Base-by-base conservation (phyloP, 176 grass and related monocot genomes). In the Pontederia crassipes region DNA sequence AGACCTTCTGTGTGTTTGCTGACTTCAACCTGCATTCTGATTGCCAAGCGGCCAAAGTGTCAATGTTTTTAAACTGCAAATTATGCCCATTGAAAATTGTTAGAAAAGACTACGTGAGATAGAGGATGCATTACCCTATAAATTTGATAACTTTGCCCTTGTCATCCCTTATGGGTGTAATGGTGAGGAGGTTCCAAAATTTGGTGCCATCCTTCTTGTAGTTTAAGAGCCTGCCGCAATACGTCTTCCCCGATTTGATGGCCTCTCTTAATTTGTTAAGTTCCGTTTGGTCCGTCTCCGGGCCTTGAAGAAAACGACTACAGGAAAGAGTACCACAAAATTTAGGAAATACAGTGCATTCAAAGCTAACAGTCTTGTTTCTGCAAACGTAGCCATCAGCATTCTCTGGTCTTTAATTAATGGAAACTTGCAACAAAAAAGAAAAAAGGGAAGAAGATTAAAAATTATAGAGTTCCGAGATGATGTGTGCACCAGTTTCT, bases 21-120 rank as follows among this genome's bases (percentile, higher is more conserved):
- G 62, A 98, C 93, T 87, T 98, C 93, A 73, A 98, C 93, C 14
- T 98, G 93, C 93, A 98, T 98, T 79, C 90, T 95, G 86, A 40
- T 54, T 20, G 11, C 60, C 45, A 52, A 24, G 27, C 20, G 2
- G 17, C 15, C 16, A 50, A 35, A 35, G 29, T 35, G 29, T 35
- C 29, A 35, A 35, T 35, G 2, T 35, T 35, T 35, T n/a, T n/a
- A n/a, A n/a, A n/a, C n/a, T n/a, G n/a, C n/a, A n/a, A n/a, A n/a
- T n/a, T n/a, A n/a, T n/a, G n/a, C n/a, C n/a, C n/a, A n/a, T n/a
- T n/a, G n/a, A n/a, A n/a, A n/a, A n/a, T n/a, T n/a, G 29, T 13
- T 59, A 60, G 46, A 55, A 60, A 35, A 35, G 7, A 52, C 28
- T 17, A 17, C 14, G 55, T 10, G 32, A 47, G 12, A 8, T 18